Evolutionary conservation across 2,329 filamentous ascomycete species (phyloP), one percentile per base, ranked within the genome.

Genomic region (Cladobotryum protrusum): DNA sequence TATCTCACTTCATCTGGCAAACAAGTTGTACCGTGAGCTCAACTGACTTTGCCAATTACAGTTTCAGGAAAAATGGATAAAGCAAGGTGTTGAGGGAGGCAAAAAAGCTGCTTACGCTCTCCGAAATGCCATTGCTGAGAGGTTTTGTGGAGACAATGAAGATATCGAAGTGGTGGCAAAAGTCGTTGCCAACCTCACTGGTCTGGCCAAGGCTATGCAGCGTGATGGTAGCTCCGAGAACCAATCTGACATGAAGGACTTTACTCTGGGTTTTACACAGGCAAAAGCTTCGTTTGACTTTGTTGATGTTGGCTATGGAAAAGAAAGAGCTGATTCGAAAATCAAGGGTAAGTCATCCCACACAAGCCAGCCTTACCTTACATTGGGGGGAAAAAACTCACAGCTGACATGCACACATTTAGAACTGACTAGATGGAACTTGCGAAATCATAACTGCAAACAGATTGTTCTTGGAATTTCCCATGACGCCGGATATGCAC

Each of bases 381-480:
- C n/a, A n/a, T n/a, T n/a, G n/a, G n/a, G n/a, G n/a, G n/a, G n/a
- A 9, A 29, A 2, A 8, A 29, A 9, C 11, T 29, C 24, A 29
- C 24, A 17, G n/a, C 40, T 42, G 12, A 42, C 39, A 14, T 7
- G 14, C 8, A 12, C 48, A 3, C 35, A 7, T 18, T 0, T 54
- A 79, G 78, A 80, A 61, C 69, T 64, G 17, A 69, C 77, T 8
- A 67, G 70, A 43, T 83, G 79, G 74, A 74, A 85, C 61, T 65
- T 85, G 43, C 70, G 72, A 56, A 83, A 83, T 53, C 65, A 72
- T 54, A 83, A 82, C 59, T 85, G 82, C 69, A 79, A 76, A 59
- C 76, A 82, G 56, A 71, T 85, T 43, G 64, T 84, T 33, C 68
- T 85, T 34, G 82, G 81, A 42, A 73, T 83, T 45, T 82, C 79